A percentile compares a stretch with the other conserved stretches of the same genome.
Evolutionary conservation across 371 early-diverging fungal species (phyloP).

Genomic region (Mortierella sp.): DNA sequence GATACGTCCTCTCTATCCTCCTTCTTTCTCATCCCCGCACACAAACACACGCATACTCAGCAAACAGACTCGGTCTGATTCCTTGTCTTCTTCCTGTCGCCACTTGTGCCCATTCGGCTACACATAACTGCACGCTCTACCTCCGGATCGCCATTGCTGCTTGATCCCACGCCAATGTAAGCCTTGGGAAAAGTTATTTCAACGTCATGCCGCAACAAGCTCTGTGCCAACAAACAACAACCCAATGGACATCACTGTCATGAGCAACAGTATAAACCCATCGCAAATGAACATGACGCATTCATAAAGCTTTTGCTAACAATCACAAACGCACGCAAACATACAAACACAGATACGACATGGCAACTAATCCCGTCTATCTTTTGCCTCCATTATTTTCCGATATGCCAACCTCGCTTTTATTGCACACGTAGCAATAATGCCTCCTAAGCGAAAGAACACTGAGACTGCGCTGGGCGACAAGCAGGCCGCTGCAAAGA

Average conservation of each 20-base stretch:
- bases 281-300: background rate
- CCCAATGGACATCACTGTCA: background rate
- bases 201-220: background rate
- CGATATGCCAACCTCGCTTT: no score
- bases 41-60: no score
- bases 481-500: slow-evolving; percentile 10
- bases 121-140: background rate
- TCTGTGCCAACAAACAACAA: background rate
- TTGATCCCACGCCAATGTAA: background rate
- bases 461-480: background rate
- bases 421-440: background rate
- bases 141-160: background rate
- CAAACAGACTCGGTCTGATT: no score
- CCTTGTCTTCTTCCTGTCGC: background rate
- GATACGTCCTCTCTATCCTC: background rate
- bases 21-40: background rate
- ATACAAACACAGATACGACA: no score
- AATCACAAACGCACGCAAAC: no score
- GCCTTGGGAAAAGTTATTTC: background rate
- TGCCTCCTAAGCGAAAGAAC: slow-evolving; percentile 36
- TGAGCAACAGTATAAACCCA: background rate
- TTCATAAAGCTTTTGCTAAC: no score
- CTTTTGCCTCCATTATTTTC: background rate
- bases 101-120: background rate
- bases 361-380: background rate